Percentiles rank a stretch among this genome's conserved stretches.
Conservation (phyloP, 805 yeast species). For the Debaryomyces hansenii region DNA sequence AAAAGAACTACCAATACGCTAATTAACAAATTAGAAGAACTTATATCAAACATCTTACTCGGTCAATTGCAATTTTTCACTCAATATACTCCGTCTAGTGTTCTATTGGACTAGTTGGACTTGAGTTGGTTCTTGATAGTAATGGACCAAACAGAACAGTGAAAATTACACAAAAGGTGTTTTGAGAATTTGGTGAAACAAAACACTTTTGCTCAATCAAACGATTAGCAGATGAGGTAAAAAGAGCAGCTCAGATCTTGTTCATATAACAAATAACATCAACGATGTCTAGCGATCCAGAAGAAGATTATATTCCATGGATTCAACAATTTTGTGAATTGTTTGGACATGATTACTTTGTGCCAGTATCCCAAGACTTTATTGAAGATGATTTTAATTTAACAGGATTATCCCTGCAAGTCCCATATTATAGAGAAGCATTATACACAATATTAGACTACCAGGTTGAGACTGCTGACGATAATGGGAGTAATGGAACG, state of each 20-base stretch:
- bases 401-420: slow-evolving; percentile 82
- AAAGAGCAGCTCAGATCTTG: neutral
- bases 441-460: slow-evolving; percentile 86
- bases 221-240: neutral
- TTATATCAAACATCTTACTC: slow-evolving; percentile 25
- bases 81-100: neutral
- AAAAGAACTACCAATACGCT: slow-evolving; percentile 36
- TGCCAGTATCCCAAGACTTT: slow-evolving; percentile 87
- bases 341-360: slow-evolving; percentile 87
- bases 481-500: slow-evolving; percentile 16
- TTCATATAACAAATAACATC: neutral
- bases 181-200: neutral
- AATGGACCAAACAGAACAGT: neutral
- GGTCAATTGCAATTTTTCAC: neutral
- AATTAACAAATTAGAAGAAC: slow-evolving; percentile 33
- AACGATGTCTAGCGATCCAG: slow-evolving; percentile 41
- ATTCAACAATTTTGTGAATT: slow-evolving; percentile 74
- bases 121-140: neutral
- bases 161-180: slow-evolving; percentile 5
- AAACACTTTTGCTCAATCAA: neutral
- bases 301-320: slow-evolving; percentile 73
- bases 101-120: neutral
- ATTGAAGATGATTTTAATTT: slow-evolving; percentile 96
- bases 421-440: slow-evolving; percentile 90
- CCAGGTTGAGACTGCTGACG: slow-evolving; percentile 54